Evolutionary conservation across 768 basidiomycete genomes (phyloP).

Genomic region (Boletellus emodensis): DNA sequence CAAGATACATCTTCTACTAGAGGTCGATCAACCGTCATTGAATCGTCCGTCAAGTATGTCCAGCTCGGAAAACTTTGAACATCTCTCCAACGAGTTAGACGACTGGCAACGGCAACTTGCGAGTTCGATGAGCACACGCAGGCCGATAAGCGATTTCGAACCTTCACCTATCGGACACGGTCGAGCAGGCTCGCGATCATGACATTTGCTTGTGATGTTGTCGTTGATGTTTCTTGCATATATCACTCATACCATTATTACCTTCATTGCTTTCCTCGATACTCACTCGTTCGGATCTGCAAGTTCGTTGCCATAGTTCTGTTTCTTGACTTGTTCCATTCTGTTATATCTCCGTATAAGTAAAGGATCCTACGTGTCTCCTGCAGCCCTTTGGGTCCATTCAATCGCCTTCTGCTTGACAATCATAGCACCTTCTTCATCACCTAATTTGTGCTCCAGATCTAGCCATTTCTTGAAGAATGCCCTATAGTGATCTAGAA

Average conservation of each 20-base stretch:
- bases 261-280: conserved; percentile 32
- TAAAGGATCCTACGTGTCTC: conserved; percentile 19
- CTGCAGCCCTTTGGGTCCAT: conserved; percentile 71
- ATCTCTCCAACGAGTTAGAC: conserved; percentile 77
- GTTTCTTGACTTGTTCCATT: conserved; percentile 33
- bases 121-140: conserved; percentile 70
- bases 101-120: conserved; percentile 85
- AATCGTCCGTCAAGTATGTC: conserved; percentile 69
- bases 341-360: conserved; percentile 34
- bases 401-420: conserved; percentile 91
- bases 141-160: conserved; percentile 71
- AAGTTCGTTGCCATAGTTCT: conserved; percentile 34
- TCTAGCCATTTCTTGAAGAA: conserved; percentile 99
- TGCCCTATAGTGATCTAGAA: conserved; percentile 44
- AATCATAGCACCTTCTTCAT: conserved; percentile 71
- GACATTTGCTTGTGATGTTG: conserved; percentile 21
- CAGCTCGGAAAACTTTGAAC: conserved; percentile 82
- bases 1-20: conserved; percentile 84
- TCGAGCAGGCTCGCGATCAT: conserved; percentile 57
- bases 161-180: conserved; percentile 50
- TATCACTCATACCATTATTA: conserved; percentile 35
- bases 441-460: conserved; percentile 80
- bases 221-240: conserved; percentile 25
- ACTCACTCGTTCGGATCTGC: conserved; percentile 56
- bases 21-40: conserved; percentile 77